phyloP scores from a whole-genome alignment of 2,329 filamentous ascomycete genomes.

The Aspergillus sp. region DNA sequence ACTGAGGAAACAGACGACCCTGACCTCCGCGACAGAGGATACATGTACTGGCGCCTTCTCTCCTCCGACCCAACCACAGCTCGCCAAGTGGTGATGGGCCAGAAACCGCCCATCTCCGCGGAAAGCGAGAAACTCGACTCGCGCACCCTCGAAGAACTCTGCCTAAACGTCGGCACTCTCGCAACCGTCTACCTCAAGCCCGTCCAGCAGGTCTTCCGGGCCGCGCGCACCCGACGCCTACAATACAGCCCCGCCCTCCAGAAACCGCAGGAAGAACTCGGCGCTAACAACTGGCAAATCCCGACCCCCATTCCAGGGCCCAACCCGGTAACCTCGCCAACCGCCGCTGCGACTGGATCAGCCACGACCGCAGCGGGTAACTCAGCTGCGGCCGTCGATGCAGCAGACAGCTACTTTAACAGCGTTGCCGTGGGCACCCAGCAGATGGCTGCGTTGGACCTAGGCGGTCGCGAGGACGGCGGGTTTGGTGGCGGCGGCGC shows the following conservation, averaged over 20 bases:
- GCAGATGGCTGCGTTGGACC: constrained; percentile 70
- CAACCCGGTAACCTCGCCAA: constrained; percentile 27
- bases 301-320: constrained; percentile 38
- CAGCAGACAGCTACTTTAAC: constrained; percentile 88
- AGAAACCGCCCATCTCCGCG: constrained; percentile 93
- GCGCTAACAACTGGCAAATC: constrained; percentile 29
- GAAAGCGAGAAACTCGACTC: constrained; percentile 94
- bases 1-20: constrained; percentile 99
- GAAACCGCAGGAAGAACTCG: constrained; percentile 55
- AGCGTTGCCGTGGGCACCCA: constrained; percentile 62
- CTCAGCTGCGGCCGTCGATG: constrained; percentile 71
- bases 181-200: constrained; percentile 98
- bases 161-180: constrained; percentile 90
- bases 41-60: constrained; percentile 98
- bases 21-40: constrained; percentile 89
- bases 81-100: constrained; percentile 89
- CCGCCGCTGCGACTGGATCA: constrained; percentile 31
- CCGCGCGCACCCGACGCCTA: constrained; percentile 75
- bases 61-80: constrained; percentile 88
- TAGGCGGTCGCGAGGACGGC: constrained; percentile 64
- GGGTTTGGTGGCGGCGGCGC: constrained; percentile 62
- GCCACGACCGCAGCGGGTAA: constrained; percentile 45
- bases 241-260: constrained; percentile 84
- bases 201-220: constrained; percentile 93
- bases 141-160: constrained; percentile 91